phyloP scores from a whole-genome alignment of 2,329 filamentous ascomycete species.

The Fusarium hostae region DNA sequence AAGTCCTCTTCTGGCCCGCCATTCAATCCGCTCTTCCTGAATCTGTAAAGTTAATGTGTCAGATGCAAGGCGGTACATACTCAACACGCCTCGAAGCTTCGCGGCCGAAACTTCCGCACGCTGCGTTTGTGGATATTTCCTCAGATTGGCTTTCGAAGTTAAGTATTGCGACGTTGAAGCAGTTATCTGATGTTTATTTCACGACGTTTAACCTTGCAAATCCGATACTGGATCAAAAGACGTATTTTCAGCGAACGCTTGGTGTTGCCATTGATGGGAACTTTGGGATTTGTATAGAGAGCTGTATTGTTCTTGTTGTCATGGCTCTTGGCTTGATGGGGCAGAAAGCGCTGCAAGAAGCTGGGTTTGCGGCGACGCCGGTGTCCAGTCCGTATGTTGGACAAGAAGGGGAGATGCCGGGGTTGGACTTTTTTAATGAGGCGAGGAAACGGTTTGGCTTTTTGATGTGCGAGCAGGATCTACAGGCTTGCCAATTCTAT shows the following conservation, averaged over 20 bases:
- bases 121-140: neutral
- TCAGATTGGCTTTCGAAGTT: conserved; percentile 7
- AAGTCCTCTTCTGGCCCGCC: conserved; percentile 25
- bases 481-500: conserved; percentile 29
- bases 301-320: conserved; percentile 21
- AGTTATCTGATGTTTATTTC: conserved; percentile 32
- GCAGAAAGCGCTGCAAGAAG: conserved; percentile 10
- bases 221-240: conserved; percentile 32
- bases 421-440: conserved; percentile 28
- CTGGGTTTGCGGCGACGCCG: neutral
- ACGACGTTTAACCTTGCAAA: conserved; percentile 21
- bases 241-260: conserved; percentile 28
- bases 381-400: neutral
- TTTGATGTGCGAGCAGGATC: conserved; percentile 28
- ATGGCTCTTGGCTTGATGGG: conserved; percentile 26
- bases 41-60: conserved; percentile 24
- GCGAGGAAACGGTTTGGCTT: conserved; percentile 32
- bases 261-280: conserved; percentile 28
- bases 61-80: conserved; percentile 22
- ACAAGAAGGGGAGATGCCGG: conserved; percentile 3
- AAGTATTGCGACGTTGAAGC: conserved; percentile 21
- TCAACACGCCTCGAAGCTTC: conserved; percentile 17
- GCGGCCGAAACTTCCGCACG: conserved; percentile 6
- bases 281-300: conserved; percentile 28
- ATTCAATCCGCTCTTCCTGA: conserved; percentile 11